A percentile compares a stretch with the other conserved stretches of the same genome.
Conservation (phyloP, 148 eudicot species). For the Mesembryanthemum crystallinum region DNA sequence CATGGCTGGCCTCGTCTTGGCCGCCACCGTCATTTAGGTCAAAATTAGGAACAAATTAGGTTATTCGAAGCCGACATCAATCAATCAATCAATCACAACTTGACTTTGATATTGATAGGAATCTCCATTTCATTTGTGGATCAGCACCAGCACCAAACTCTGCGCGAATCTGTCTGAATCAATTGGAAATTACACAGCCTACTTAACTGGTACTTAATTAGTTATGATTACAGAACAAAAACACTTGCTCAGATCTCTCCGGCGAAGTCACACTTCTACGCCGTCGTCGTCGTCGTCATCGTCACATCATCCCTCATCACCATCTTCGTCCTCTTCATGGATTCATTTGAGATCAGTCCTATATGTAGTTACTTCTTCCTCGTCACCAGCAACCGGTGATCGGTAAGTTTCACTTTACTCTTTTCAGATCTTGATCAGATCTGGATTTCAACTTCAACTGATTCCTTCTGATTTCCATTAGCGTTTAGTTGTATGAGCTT, state of each 20-base stretch:
- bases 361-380: conserved; percentile 53
- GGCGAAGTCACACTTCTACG: conserved; percentile 50
- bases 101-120: too few relatives aligned
- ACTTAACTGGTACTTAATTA: too few relatives aligned
- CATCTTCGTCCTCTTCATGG: conserved; percentile 50
- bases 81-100: too few relatives aligned
- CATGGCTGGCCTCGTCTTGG: conserved; percentile 49
- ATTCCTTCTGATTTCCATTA: neutral
- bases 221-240: conserved; percentile 41
- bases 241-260: conserved; percentile 50
- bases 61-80: too few relatives aligned
- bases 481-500: neutral
- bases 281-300: conserved; percentile 30
- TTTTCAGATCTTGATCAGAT: conserved; percentile 14
- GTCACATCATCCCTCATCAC: conserved; percentile 26
- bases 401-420: conserved; percentile 43
- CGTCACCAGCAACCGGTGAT: conserved; percentile 40
- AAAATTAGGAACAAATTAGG: too few relatives aligned
- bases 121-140: too few relatives aligned
- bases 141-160: too few relatives aligned
- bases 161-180: too few relatives aligned
- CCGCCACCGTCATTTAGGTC: conserved; percentile 27
- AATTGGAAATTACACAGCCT: too few relatives aligned
- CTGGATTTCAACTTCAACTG: neutral
- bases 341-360: conserved; percentile 63